phyloP scores from a whole-genome alignment of 768 basidiomycete species.

The Hemileccinum rubropunctum region DNA sequence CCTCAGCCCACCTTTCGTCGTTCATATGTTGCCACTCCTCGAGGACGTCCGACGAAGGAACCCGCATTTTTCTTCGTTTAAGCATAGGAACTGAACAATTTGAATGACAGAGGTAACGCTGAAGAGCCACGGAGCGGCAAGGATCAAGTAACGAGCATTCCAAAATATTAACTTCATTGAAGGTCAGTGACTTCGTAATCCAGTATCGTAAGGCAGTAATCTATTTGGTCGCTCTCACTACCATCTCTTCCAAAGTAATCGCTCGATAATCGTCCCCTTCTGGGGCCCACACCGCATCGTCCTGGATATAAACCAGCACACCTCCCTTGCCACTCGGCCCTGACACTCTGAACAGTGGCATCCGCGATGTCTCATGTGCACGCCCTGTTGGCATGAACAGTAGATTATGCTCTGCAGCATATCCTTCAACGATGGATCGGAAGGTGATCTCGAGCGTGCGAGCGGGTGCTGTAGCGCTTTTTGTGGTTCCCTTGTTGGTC shows the following conservation, averaged over 20 bases:
- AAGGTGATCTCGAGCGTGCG: slow-evolving; percentile 86
- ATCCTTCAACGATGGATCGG: slow-evolving; percentile 89
- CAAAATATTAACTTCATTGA: too few relatives aligned
- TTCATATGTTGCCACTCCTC: too few relatives aligned
- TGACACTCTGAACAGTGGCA: slow-evolving; percentile 87
- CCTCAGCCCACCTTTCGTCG: too few relatives aligned
- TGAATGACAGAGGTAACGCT: too few relatives aligned
- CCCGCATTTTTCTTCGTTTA: too few relatives aligned
- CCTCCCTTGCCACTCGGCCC: slow-evolving; percentile 84
- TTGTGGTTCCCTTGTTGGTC: slow-evolving; percentile 28
- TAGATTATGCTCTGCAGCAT: slow-evolving; percentile 79
- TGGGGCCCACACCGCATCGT: slow-evolving; percentile 92
- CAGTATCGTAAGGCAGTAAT: background rate
- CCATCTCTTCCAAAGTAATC: slow-evolving; percentile 87
- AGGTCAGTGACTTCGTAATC: too few relatives aligned
- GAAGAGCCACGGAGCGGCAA: too few relatives aligned
- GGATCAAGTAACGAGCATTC: too few relatives aligned
- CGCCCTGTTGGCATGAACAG: slow-evolving; percentile 87
- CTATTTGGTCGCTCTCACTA: slow-evolving; percentile 51
- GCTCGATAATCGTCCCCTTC: slow-evolving; percentile 68
- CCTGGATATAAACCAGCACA: slow-evolving; percentile 82
- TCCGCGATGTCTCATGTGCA: slow-evolving; percentile 79
- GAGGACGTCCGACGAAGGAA: too few relatives aligned
- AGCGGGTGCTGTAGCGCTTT: slow-evolving; percentile 40
- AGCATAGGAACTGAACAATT: too few relatives aligned